Evolutionary conservation across 2,329 filamentous ascomycete species (phyloP), one percentile per base, ranked within the genome.

Genomic region (Chalara sp.): DNA sequence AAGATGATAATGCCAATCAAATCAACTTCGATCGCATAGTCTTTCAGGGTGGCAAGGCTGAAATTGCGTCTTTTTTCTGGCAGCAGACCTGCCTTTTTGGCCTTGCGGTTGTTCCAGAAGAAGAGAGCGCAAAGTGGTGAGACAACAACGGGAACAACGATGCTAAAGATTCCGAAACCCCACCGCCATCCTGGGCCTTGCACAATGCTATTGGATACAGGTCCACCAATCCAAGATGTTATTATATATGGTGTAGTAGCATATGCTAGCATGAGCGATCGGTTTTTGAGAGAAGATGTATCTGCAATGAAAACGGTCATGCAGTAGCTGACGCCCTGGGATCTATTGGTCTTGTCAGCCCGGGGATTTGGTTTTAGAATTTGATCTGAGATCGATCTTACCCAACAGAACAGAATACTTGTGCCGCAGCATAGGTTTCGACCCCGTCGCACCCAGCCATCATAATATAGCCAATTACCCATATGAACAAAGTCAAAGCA

Each of bases 81-180:
- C 11, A 80, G 63, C 2, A 83, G 57, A 1, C 81, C 81, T 12
- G 45, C 12, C 21, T 73, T 74, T 54, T 70, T 70, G 5, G 85
- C 85, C 62, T 83, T 84, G 48, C 68, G 70, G 54, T 83, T 75
- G 60, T 86, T 83, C 21, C 42, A 46, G 44, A 55, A 59, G n/a
- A 67, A 51, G 7, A 86, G 68, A 11, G 72, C 61, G 35, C 79
- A 77, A n/a, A 88, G 70, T 0, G 86, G 85, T n/a, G 81, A 53
- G 31, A 76, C 78, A 43, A 84, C 73, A 41, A 76, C 67, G 1
- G 84, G 83, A 4, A 81, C 70, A 52, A 87, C 73, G 57, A 89
- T 81, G 41, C 78, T 73, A 66, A 85, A 87, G 56, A 76, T 73
- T 37, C 82, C 84, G 60, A 83, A 87, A 1, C 75, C 83, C 84